phyloP scores from a whole-genome alignment of 768 basidiomycete genomes.

The Leucosporidium creatinivorum region DNA sequence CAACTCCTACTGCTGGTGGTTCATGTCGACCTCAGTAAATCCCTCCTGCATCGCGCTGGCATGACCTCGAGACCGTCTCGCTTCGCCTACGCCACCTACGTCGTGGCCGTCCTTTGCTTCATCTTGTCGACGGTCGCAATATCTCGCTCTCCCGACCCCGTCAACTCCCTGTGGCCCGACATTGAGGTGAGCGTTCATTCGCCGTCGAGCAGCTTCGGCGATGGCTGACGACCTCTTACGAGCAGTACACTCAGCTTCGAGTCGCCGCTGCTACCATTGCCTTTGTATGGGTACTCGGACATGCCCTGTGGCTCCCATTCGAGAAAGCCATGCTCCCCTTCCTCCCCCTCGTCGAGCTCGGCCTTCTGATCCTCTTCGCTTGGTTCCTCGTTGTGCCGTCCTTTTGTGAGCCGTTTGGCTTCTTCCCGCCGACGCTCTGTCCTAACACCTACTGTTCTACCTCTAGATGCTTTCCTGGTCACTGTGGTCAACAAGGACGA shows the following conservation, averaged over 20 bases:
- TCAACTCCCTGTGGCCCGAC: neutral
- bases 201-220: too few species aligned
- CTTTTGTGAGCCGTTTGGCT: neutral
- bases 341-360: neutral
- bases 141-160: neutral
- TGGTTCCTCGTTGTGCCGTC: constrained; percentile 6
- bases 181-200: too few species aligned
- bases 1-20: neutral
- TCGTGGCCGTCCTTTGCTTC: constrained; percentile 1
- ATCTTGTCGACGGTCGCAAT: constrained; percentile 7
- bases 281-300: constrained; percentile 31
- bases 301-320: constrained; percentile 4
- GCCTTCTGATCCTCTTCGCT: neutral
- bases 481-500: neutral
- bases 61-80: constrained; percentile 7
- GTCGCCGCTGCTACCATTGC: neutral
- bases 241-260: constrained; percentile 1
- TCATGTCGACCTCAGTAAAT: neutral
- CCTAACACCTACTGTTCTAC: too few species aligned
- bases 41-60: neutral
- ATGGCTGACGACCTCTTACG: too few species aligned
- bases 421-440: too few species aligned
- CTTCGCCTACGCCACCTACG: neutral
- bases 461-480: constrained; percentile 7
- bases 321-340: constrained; percentile 3